Percentiles rank a stretch among this genome's conserved stretches.
phyloP scores from a whole-genome alignment of 2,329 filamentous ascomycete species.

The Talaromyces sp. region DNA sequence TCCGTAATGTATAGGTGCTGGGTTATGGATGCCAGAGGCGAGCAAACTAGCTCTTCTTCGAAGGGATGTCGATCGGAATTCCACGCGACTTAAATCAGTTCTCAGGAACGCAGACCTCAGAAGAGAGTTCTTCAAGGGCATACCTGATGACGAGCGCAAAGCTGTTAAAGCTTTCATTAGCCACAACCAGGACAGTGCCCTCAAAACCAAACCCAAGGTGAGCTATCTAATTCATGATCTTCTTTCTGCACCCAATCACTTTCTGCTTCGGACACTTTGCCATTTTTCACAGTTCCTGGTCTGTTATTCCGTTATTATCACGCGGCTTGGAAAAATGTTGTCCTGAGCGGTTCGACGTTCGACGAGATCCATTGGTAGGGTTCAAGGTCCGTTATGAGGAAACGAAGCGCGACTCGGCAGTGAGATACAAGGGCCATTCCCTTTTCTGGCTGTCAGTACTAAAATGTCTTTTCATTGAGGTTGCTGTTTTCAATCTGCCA shows the following conservation, averaged over 20 bases:
- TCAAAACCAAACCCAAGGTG: conserved; percentile 86
- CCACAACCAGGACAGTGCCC: conserved; percentile 67
- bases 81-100: conserved; percentile 65
- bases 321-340: background rate
- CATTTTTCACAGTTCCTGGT: background rate
- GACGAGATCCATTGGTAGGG: background rate
- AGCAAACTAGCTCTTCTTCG: conserved; percentile 65
- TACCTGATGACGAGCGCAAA: conserved; percentile 55
- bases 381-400: background rate
- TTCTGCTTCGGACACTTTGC: background rate
- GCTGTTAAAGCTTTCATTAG: conserved; percentile 67
- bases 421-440: background rate
- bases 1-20: conserved; percentile 58
- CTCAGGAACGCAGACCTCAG: conserved; percentile 62
- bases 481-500: background rate
- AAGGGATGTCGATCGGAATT: conserved; percentile 69
- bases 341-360: background rate
- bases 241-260: background rate
- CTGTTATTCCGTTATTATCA: background rate
- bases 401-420: background rate
- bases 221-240: conserved; percentile 27
- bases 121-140: conserved; percentile 61
- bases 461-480: background rate
- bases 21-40: conserved; percentile 75
- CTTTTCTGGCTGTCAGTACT: background rate